Evolutionary conservation across 2,329 filamentous ascomycete genomes (phyloP).

Genomic region (Stemphylium vesicarium): DNA sequence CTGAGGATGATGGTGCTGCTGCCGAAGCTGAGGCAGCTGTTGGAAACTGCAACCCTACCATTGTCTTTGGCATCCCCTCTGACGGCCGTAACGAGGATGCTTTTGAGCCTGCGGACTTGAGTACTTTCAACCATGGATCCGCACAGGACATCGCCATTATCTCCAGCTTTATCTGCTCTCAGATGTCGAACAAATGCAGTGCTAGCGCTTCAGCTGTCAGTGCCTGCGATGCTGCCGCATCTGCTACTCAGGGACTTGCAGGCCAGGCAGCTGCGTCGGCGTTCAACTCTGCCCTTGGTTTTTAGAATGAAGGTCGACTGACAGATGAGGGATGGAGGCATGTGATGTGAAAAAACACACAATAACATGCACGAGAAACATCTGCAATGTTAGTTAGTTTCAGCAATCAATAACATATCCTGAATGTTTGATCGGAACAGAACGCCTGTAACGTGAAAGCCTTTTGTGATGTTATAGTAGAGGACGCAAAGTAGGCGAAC

Average conservation of each 20-base stretch:
- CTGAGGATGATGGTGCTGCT: background rate
- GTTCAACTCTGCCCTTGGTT: slow-evolving; percentile 37
- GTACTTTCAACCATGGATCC: slow-evolving; percentile 60
- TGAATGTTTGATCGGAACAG: no score
- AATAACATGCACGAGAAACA: no score
- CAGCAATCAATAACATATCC: no score
- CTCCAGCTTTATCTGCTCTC: slow-evolving; percentile 57
- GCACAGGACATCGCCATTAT: slow-evolving; percentile 58
- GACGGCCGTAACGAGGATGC: slow-evolving; percentile 56
- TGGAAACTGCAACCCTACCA: slow-evolving; percentile 58
- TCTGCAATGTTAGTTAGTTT: no score
- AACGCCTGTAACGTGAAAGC: no score
- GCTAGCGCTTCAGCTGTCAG: slow-evolving; percentile 27
- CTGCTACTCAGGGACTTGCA: slow-evolving; percentile 24
- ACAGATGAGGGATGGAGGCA: background rate
- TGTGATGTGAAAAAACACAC: background rate
- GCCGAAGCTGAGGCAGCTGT: slow-evolving; percentile 34
- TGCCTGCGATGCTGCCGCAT: slow-evolving; percentile 29
- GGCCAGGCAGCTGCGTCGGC: slow-evolving; percentile 38
- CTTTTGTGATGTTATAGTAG: no score
- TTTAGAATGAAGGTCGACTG: slow-evolving; percentile 11
- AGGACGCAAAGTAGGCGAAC: no score
- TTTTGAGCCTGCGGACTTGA: slow-evolving; percentile 53
- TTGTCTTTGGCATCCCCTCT: slow-evolving; percentile 57
- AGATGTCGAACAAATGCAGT: slow-evolving; percentile 44